These are phyloP conservation scores for Marsdenia floribunda DNA, from an alignment of 257 asterid genomes.

Conservation along the genomic window DNA sequence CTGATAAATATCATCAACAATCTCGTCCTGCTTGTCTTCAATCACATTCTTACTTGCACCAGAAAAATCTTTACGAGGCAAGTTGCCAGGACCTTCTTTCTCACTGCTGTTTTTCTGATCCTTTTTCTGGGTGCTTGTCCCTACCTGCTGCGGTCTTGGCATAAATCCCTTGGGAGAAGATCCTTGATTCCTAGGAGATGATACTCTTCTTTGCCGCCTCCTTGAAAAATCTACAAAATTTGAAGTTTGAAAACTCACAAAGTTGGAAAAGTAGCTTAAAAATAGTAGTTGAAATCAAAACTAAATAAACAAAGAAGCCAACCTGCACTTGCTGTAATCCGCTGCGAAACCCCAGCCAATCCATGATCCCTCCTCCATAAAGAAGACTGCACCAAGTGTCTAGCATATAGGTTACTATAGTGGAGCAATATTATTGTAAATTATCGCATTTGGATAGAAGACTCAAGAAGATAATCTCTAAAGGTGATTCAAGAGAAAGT, in stretches of 20 bases:
- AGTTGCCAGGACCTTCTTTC: conserved; percentile 35
- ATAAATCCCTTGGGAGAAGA: conserved; percentile 62
- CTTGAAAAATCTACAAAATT: conserved; percentile 61
- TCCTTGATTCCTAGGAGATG: conserved; percentile 47
- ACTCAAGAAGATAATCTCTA: not conserved
- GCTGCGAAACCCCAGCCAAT: conserved; percentile 29
- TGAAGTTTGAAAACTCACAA: conserved; percentile 7
- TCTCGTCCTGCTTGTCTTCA: conserved; percentile 37
- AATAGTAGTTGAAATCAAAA: conserved; percentile 7
- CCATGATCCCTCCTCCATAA: conserved; percentile 34
- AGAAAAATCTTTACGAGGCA: conserved; percentile 35
- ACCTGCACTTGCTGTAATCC: conserved; percentile 73
- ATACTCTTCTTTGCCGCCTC: conserved; percentile 49
- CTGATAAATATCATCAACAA: conserved; percentile 21
- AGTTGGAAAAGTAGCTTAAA: not conserved
- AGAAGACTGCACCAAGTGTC: conserved; percentile 46
- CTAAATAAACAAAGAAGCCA: conserved; percentile 33
- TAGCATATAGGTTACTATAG: not conserved
- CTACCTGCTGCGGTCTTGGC: conserved; percentile 59
- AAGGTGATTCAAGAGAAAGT: not conserved
- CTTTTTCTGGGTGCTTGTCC: conserved; percentile 53
- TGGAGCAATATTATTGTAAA: not conserved
- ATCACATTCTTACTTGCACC: conserved; percentile 26
- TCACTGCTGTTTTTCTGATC: conserved; percentile 50
- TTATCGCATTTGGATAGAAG: not conserved